These are phyloP conservation scores for Bipolaris gigantea DNA, from an alignment of 2,329 filamentous ascomycete species.

Conservation along the genomic window DNA sequence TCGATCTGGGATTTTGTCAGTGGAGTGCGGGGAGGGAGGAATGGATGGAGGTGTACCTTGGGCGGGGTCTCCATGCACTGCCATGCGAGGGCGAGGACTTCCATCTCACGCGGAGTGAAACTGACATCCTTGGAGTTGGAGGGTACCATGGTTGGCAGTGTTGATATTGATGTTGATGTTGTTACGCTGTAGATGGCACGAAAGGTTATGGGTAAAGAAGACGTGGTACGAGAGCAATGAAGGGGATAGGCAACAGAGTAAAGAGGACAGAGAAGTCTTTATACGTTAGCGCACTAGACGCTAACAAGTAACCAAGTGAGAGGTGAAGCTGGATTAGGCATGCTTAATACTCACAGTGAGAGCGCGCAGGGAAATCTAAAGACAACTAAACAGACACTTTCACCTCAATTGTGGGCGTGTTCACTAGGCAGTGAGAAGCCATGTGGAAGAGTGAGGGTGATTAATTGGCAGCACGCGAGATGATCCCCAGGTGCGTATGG, in stretches of 20 bases:
- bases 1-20: constrained; percentile 18
- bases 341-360: constrained; percentile 11
- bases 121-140: constrained; percentile 8
- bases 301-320: neutral
- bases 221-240: constrained; percentile 5
- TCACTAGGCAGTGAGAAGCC: neutral
- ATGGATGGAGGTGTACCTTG: constrained; percentile 26
- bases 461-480: neutral
- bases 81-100: constrained; percentile 39
- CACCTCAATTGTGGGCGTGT: neutral
- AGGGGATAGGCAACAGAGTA: neutral
- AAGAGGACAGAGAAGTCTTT: neutral
- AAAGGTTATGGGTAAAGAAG: neutral
- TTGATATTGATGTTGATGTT: constrained; percentile 2
- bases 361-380: constrained; percentile 8
- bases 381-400: neutral
- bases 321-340: constrained; percentile 8
- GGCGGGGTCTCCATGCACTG: constrained; percentile 40
- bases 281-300: neutral
- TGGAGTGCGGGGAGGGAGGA: neutral
- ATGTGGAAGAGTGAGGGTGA: neutral
- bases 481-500: neutral
- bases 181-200: neutral
- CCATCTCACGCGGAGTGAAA: constrained; percentile 32
- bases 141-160: constrained; percentile 13